These are phyloP conservation scores for Neopestalotiopsis sp. DNA, from an alignment of 2,329 filamentous ascomycete species.

Conservation along the genomic window DNA sequence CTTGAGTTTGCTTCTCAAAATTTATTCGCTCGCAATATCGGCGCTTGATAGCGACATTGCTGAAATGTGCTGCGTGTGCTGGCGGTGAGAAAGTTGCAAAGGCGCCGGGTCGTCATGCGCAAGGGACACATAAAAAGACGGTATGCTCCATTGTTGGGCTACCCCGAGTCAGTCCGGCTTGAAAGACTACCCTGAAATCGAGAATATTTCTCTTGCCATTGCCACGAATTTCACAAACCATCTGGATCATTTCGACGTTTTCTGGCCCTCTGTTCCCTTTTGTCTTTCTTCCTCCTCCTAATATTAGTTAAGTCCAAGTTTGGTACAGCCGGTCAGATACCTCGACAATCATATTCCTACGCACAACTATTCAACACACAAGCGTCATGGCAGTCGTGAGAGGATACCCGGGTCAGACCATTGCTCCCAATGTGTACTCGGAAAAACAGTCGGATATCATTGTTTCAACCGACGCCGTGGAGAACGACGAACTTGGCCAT, in stretches of 20 bases:
- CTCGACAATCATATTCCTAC: not conserved
- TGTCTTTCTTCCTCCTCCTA: not conserved
- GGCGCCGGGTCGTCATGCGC: not conserved
- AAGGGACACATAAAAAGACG: conserved; percentile 2
- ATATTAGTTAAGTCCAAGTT: no score
- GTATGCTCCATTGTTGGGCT: not conserved
- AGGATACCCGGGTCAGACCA: conserved; percentile 17
- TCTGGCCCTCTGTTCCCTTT: not conserved
- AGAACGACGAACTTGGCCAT: not conserved
- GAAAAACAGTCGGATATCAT: conserved; percentile 16
- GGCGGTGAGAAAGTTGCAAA: conserved; percentile 12
- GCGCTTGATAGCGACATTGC: conserved; percentile 15
- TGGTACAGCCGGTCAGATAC: not conserved
- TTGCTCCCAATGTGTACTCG: conserved; percentile 17
- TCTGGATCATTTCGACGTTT: not conserved
- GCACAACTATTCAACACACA: not conserved
- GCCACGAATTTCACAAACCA: not conserved
- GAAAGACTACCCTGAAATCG: not conserved
- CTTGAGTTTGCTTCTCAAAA: not conserved
- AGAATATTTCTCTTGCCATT: not conserved
- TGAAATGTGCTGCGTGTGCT: not conserved
- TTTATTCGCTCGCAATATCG: conserved; percentile 18
- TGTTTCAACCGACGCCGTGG: conserved; percentile 1
- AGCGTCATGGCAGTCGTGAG: conserved; percentile 16
- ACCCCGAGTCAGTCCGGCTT: conserved; percentile 12